A percentile compares a stretch with the other conserved stretches of the same genome.
Evolutionary conservation across 768 basidiomycete genomes (phyloP).

Genomic region (Amanita fuliginea): DNA sequence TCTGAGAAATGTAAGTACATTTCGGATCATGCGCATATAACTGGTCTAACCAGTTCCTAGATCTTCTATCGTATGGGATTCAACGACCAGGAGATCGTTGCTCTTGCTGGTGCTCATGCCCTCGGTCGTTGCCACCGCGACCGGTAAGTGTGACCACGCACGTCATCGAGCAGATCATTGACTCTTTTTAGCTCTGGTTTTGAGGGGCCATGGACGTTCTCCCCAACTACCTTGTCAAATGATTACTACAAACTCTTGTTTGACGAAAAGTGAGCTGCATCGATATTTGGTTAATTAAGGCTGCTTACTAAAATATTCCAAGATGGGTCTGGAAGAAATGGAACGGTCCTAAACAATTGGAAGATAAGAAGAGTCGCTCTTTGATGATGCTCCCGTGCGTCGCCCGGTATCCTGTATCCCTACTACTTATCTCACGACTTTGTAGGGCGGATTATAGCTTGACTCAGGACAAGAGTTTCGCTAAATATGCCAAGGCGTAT

Average conservation of each 20-base stretch:
- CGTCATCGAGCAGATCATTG: not conserved
- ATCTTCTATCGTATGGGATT: conserved; percentile 95
- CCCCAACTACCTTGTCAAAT: conserved; percentile 79
- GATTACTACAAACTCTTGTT: conserved; percentile 82
- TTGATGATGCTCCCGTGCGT: conserved; percentile 96
- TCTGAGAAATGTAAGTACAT: conserved; percentile 52
- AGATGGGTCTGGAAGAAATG: conserved; percentile 93
- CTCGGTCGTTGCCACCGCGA: conserved; percentile 90
- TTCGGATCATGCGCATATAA: not conserved
- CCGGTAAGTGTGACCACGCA: conserved; percentile 30
- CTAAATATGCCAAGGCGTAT: conserved; percentile 79
- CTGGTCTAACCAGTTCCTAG: conserved; percentile 17
- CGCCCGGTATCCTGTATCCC: not conserved
- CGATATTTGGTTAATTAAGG: not conserved
- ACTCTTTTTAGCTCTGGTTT: conserved; percentile 50
- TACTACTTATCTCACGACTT: not conserved
- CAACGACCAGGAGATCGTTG: conserved; percentile 96
- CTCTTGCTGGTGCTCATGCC: conserved; percentile 88
- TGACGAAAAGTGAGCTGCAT: conserved; percentile 56
- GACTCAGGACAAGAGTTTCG: conserved; percentile 85
- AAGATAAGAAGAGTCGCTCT: conserved; percentile 80
- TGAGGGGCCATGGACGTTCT: conserved; percentile 93
- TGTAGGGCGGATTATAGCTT: conserved; percentile 79
- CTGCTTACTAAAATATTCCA: conserved; percentile 12
- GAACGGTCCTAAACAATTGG: conserved; percentile 86